Percentiles rank a stretch among this genome's conserved stretches.
Evolutionary conservation across 306 rosid species (phyloP).

Genomic region (Boehmeria nivea): DNA sequence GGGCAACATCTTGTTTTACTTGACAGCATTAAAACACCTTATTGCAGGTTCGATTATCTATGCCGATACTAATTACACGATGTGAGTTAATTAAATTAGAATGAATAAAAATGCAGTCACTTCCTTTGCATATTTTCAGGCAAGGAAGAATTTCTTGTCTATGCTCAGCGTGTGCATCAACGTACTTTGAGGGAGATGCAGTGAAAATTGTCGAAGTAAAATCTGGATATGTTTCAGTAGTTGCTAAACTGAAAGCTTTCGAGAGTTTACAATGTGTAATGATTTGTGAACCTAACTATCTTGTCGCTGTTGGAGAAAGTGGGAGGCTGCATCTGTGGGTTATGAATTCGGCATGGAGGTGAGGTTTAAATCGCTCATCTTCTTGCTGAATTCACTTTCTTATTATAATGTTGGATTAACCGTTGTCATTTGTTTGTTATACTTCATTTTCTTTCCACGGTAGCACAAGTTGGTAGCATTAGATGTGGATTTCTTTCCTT

Average conservation of each 20-base stretch:
- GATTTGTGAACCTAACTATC: constrained; percentile 70
- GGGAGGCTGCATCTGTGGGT: constrained; percentile 84
- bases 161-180: constrained; percentile 69
- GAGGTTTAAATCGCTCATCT: constrained; percentile 15
- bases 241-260: constrained; percentile 48
- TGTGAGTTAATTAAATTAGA: constrained; percentile 7
- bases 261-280: constrained; percentile 44
- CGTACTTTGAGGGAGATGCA: constrained; percentile 42
- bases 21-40: constrained; percentile 64
- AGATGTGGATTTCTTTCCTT: too few species aligned
- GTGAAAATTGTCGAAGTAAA: constrained; percentile 76
- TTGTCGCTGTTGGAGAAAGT: constrained; percentile 75
- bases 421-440: too few species aligned
- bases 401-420: neutral
- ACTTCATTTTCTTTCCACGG: too few species aligned
- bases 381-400: neutral
- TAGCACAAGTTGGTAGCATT: too few species aligned
- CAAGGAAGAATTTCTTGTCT: constrained; percentile 51
- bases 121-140: constrained; percentile 35
- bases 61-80: constrained; percentile 24
- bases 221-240: constrained; percentile 60
- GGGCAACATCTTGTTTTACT: constrained; percentile 61
- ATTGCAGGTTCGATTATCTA: constrained; percentile 67
- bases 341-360: constrained; percentile 92
- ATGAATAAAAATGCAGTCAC: constrained; percentile 14